Conservation (phyloP, 1,139 yeast genomes). For the Arxiozyma bovina region DNA sequence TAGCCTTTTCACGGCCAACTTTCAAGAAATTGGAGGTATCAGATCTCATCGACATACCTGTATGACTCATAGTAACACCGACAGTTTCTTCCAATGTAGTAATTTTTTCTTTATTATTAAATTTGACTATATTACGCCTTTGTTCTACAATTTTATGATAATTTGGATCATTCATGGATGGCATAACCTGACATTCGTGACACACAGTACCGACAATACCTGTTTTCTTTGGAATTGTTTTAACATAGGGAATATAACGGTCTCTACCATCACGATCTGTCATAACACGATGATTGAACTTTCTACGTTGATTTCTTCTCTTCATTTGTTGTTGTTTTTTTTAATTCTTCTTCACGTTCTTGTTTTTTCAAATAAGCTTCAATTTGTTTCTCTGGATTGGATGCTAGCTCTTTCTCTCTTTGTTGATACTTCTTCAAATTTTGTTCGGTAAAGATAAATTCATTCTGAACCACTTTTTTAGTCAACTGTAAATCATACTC, state of each 20-base stretch:
- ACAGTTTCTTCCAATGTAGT: conserved; percentile 75
- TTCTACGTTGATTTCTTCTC: conserved; percentile 28
- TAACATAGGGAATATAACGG: conserved; percentile 59
- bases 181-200: conserved; percentile 86
- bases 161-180: conserved; percentile 62
- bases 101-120: conserved; percentile 57
- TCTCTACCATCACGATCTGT: conserved; percentile 38
- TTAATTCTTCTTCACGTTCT: conserved; percentile 34
- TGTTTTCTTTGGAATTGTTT: conserved; percentile 79
- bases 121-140: conserved; percentile 42
- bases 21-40: conserved; percentile 61
- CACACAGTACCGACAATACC: conserved; percentile 78
- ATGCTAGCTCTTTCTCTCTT: conserved; percentile 37
- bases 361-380: conserved; percentile 35
- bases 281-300: conserved; percentile 32
- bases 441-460: conserved; percentile 85
- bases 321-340: conserved; percentile 31
- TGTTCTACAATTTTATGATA: conserved; percentile 51
- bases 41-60: conserved; percentile 68
- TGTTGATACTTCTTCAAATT: conserved; percentile 63
- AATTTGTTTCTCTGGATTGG: conserved; percentile 35
- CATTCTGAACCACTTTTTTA: conserved; percentile 72
- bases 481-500: conserved; percentile 74
- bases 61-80: conserved; percentile 77
- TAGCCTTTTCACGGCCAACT: conserved; percentile 35